These are phyloP conservation scores for Rhynchospora breviuscula DNA, from an alignment of 176 grass and related monocot genomes.

Conservation along the genomic window DNA sequence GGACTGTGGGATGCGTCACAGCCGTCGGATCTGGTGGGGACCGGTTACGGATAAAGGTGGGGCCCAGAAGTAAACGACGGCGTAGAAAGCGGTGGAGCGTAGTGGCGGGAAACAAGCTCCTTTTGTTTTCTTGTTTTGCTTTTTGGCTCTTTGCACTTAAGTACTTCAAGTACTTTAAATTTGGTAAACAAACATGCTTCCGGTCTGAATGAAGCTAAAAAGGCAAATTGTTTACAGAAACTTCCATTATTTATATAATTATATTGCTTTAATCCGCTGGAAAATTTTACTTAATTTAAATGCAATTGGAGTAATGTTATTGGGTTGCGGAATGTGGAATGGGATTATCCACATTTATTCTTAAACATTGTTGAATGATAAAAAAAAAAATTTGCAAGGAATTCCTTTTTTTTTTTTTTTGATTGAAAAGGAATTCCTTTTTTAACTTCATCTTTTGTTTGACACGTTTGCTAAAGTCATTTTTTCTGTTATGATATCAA, in stretches of 20 bases:
- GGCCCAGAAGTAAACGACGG: neutral
- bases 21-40: slow-evolving; percentile 20
- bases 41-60: neutral
- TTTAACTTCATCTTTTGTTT: too few relatives aligned
- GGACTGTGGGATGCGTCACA: slow-evolving; percentile 5
- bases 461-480: too few relatives aligned
- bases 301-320: neutral
- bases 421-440: too few relatives aligned
- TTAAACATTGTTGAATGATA: neutral
- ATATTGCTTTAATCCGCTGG: too few relatives aligned
- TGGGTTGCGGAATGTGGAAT: neutral
- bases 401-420: too few relatives aligned
- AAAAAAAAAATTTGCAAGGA: too few relatives aligned
- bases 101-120: slow-evolving; percentile 17
- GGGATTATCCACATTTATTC: neutral
- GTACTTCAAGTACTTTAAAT: slow-evolving; percentile 8
- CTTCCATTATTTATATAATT: too few relatives aligned
- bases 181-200: neutral
- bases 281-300: too few relatives aligned
- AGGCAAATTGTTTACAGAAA: too few relatives aligned
- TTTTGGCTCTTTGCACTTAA: slow-evolving; percentile 14
- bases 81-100: slow-evolving; percentile 1
- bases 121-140: neutral
- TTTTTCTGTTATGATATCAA: too few relatives aligned
- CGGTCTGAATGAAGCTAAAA: too few relatives aligned